Conservation (phyloP, 2,329 filamentous ascomycete genomes). For the Diaporthe ilicicola region DNA sequence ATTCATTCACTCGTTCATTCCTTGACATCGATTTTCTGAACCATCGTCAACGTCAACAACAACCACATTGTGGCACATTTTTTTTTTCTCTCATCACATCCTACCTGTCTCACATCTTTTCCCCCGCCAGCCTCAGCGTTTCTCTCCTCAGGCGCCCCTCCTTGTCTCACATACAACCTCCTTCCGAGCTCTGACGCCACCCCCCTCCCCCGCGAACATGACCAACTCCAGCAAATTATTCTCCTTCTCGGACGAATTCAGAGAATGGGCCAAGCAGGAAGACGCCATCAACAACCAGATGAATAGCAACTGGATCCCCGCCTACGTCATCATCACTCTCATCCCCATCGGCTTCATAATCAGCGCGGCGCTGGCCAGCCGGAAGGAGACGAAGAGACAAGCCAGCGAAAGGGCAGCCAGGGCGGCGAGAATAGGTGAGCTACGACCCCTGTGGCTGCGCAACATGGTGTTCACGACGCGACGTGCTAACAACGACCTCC, state of each 20-base stretch:
- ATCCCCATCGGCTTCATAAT: constrained; percentile 23
- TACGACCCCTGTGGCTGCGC: not conserved
- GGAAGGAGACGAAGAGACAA: constrained; percentile 14
- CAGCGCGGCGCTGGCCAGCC: not conserved
- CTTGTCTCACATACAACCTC: not conserved
- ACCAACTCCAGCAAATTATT: constrained; percentile 11
- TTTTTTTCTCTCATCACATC: too few species aligned
- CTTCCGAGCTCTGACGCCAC: not conserved
- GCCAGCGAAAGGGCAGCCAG: not conserved
- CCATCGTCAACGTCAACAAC: not conserved
- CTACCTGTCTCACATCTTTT: not conserved
- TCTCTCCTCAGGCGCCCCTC: not conserved
- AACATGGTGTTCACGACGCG: not conserved
- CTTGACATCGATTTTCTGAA: not conserved
- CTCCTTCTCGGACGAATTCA: constrained; percentile 27
- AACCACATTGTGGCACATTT: too few species aligned
- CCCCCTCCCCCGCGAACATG: not conserved
- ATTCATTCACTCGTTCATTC: too few species aligned
- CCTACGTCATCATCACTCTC: constrained; percentile 25
- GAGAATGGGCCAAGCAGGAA: constrained; percentile 15
- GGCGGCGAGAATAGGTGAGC: constrained; percentile 13
- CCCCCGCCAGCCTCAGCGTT: not conserved
- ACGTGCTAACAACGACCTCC: not conserved
- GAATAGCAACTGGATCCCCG: constrained; percentile 21
- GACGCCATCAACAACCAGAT: constrained; percentile 22